These are phyloP conservation scores for Abrus pulchellus DNA, from an alignment of 306 rosid genomes.

Conservation along the genomic window DNA sequence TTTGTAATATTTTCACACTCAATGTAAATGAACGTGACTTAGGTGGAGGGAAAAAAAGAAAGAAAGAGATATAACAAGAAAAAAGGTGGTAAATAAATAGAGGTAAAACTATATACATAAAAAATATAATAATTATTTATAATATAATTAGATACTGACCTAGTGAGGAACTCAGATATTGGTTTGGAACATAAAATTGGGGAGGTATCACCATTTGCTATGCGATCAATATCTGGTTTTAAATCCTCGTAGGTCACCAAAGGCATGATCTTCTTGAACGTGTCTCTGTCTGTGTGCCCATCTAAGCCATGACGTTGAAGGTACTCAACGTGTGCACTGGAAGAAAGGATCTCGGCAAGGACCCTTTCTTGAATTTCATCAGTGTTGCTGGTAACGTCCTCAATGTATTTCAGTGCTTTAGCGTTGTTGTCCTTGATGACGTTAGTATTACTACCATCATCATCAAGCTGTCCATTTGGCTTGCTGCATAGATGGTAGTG, in stretches of 20 bases:
- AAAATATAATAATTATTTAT: too few relatives aligned
- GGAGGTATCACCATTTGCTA: constrained; percentile 66
- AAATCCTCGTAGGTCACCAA: constrained; percentile 66
- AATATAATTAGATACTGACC: constrained; percentile 48
- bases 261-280: constrained; percentile 66
- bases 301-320: constrained; percentile 58
- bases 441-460: not conserved
- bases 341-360: constrained; percentile 63
- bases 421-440: constrained; percentile 26
- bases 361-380: constrained; percentile 59
- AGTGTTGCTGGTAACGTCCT: constrained; percentile 64
- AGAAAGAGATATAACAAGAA: too few relatives aligned
- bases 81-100: too few relatives aligned
- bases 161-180: constrained; percentile 72
- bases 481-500: not conserved
- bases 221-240: constrained; percentile 68
- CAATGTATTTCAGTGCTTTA: constrained; percentile 55
- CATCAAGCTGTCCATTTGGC: not conserved
- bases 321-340: constrained; percentile 65
- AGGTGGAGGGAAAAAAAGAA: too few relatives aligned
- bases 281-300: constrained; percentile 49
- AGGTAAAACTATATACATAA: too few relatives aligned
- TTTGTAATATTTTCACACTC: not conserved
- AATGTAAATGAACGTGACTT: too few relatives aligned
- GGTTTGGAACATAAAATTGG: constrained; percentile 68